These are phyloP conservation scores for Ophiostoma australiae DNA, from an alignment of 2,329 filamentous ascomycete genomes.

Conservation along the genomic window DNA sequence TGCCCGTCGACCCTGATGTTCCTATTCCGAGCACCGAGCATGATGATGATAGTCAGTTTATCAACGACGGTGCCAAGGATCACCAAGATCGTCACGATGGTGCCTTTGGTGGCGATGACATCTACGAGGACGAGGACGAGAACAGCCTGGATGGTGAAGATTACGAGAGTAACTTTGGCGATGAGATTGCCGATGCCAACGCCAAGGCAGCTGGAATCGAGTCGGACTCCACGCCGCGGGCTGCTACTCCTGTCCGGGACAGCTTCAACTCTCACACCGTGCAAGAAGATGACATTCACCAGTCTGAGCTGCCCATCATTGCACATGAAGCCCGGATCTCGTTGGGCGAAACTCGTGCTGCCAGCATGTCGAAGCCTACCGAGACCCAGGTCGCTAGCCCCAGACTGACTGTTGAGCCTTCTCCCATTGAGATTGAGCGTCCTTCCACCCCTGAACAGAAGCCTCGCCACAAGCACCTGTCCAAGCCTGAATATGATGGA, in stretches of 20 bases:
- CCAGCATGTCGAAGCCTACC: constrained; percentile 28
- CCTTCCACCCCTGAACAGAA: constrained; percentile 48
- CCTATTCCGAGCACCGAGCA: constrained; percentile 80
- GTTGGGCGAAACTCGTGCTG: constrained; percentile 20
- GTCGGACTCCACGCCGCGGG: constrained; percentile 47
- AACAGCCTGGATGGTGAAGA: constrained; percentile 39
- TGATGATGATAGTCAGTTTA: constrained; percentile 24
- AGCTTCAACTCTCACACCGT: constrained; percentile 24
- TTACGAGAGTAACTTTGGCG: constrained; percentile 54
- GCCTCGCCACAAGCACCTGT: constrained; percentile 44
- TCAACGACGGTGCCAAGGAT: constrained; percentile 47
- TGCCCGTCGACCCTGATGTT: constrained; percentile 75
- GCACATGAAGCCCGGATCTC: constrained; percentile 28
- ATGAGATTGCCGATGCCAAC: constrained; percentile 37
- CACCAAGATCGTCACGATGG: constrained; percentile 42
- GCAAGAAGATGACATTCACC: constrained; percentile 24
- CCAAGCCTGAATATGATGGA: constrained; percentile 61
- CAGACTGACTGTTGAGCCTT: constrained; percentile 36
- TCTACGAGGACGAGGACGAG: constrained; percentile 40
- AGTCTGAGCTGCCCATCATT: constrained; percentile 18
- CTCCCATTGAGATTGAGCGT: constrained; percentile 34
- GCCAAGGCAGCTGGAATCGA: constrained; percentile 42
- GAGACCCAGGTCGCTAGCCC: constrained; percentile 32
- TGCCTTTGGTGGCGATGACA: constrained; percentile 36
- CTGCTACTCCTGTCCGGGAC: constrained; percentile 38